These are phyloP conservation scores for Phytophthora meadii DNA, from an alignment of 352 stramenopile species.

Conservation along the genomic window DNA sequence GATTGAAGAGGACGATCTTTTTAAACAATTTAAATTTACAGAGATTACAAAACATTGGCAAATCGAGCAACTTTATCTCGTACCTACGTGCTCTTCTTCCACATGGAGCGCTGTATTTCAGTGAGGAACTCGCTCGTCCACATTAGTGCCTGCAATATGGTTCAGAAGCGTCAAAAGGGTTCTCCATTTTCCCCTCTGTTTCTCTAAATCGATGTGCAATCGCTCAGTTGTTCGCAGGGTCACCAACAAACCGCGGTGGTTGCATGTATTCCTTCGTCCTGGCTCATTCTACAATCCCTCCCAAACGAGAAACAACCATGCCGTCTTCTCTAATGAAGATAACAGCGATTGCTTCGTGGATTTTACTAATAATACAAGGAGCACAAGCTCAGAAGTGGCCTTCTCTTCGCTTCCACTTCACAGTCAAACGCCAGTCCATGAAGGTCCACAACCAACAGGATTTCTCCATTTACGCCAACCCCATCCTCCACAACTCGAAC, in stretches of 20 bases:
- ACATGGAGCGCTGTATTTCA: conserved; percentile 6
- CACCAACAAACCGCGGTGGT: background rate
- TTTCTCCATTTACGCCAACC: conserved; percentile 40
- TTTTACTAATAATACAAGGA: background rate
- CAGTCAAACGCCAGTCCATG: conserved; percentile 40
- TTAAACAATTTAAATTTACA: no score
- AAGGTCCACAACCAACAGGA: conserved; percentile 24
- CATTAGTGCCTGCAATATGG: conserved; percentile 25
- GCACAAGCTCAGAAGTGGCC: conserved; percentile 17
- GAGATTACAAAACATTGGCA: no score
- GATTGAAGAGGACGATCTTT: no score
- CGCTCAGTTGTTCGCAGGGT: conserved; percentile 10
- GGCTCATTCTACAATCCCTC: background rate
- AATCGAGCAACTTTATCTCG: no score
- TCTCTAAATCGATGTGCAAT: conserved; percentile 14
- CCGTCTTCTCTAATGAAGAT: background rate
- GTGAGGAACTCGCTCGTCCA: background rate
- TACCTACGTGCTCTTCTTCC: background rate
- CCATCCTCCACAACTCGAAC: conserved; percentile 9
- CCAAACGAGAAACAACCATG: background rate
- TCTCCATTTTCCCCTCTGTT: conserved; percentile 8
- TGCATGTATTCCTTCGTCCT: background rate
- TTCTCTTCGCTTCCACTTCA: conserved; percentile 40
- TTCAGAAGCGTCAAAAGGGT: conserved; percentile 28
- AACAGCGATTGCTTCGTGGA: background rate